Conservation (phyloP, 2,329 filamentous ascomycete species). For the Trichoderma pleuroti region DNA sequence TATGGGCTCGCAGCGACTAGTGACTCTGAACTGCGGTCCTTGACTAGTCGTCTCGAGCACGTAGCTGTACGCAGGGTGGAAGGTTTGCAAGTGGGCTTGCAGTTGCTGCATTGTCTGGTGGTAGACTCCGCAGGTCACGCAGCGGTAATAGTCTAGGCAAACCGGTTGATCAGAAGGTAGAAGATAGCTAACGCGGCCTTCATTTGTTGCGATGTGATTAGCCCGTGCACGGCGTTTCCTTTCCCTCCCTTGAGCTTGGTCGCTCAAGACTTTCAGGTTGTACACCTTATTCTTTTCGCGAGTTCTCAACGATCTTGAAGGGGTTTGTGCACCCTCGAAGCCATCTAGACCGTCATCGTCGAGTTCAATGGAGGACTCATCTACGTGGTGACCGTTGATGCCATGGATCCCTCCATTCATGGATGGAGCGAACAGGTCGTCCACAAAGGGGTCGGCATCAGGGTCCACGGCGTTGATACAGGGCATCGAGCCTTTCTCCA, state of each 20-base stretch:
- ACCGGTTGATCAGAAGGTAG: constrained; percentile 44
- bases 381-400: constrained; percentile 24
- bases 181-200: constrained; percentile 46
- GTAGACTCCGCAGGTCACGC: constrained; percentile 48
- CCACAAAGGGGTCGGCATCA: constrained; percentile 28
- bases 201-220: constrained; percentile 29
- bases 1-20: constrained; percentile 28
- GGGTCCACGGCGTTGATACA: constrained; percentile 43
- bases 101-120: constrained; percentile 48
- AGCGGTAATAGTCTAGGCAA: constrained; percentile 47
- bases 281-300: constrained; percentile 51
- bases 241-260: constrained; percentile 53
- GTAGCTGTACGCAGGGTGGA: constrained; percentile 46
- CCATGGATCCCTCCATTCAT: constrained; percentile 22
- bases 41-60: constrained; percentile 36
- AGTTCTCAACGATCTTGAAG: constrained; percentile 48
- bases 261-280: constrained; percentile 58
- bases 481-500: constrained; percentile 42
- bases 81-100: constrained; percentile 44
- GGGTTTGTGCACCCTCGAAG: constrained; percentile 46
- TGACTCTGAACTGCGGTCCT: constrained; percentile 40
- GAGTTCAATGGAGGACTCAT: constrained; percentile 35
- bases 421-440: constrained; percentile 25
- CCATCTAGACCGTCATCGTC: constrained; percentile 46
- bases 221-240: constrained; percentile 38